Base-by-base conservation (phyloP, 306 rosid species). In the Leucaena leucocephala region DNA sequence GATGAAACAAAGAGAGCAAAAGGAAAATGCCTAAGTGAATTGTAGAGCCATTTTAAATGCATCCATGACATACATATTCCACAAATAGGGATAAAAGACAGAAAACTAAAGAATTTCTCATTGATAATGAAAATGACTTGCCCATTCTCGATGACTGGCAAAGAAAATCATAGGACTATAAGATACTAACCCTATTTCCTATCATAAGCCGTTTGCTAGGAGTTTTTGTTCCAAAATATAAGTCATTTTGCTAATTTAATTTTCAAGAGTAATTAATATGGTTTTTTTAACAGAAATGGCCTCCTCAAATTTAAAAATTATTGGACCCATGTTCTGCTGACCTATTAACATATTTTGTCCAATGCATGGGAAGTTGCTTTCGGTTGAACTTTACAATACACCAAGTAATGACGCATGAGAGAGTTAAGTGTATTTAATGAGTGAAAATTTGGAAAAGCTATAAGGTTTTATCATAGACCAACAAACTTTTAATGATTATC, bases 21-120 rank as follows among this genome's bases (percentile, higher is more conserved):
- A 69, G 44, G 55, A 65, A 76, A 76, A 79, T 52, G 59, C 33
- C 76, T 74, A 75, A n/a, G 85, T 83, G 71, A 86, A 88, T 81
- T 62, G 50, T 75, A 40, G 80, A 81, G 78, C 45, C 68, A 64
- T 33, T 11, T 72, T 21, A 75, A 68, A 57, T 61, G 74, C 63
- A 45, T 68, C 19, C 74, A 36, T 0, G 39, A 8, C 75, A 46
- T n/a, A 63, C 12, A 70, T 10, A 57, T 59, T 65, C 55, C 73
- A 48, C 43, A 42, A 48, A 69, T 0, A 33, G 40, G 39, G 55
- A 45, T 54, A 12, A 71, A 44, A 34, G 62, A 27, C 34, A 46
- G 33, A 72, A 52, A 57, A 34, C 2, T 11, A 68, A 79, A 55
- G 22, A 80, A 68, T 48, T 19, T 15, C 39, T 73, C 81, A 77